Conservation (phyloP, 129 eudicot genomes). For the Lactuca sativa region DNA sequence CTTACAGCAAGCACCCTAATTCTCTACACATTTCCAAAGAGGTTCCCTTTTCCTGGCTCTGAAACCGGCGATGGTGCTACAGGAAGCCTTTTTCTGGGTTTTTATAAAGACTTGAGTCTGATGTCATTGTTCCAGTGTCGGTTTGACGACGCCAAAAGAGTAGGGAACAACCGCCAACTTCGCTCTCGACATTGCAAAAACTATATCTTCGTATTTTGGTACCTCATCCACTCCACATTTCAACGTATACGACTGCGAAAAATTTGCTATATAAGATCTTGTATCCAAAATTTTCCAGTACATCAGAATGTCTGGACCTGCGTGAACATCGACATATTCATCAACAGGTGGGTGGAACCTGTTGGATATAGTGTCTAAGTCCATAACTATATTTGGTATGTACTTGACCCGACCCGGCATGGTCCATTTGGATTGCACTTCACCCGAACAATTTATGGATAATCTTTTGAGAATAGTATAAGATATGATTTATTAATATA, state of each 20-base stretch:
- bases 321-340: too few relatives aligned
- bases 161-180: constrained; percentile 34
- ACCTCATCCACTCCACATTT: background rate
- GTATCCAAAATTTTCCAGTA: too few relatives aligned
- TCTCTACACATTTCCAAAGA: constrained; percentile 72
- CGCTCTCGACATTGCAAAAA: constrained; percentile 22
- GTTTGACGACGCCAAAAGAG: constrained; percentile 31
- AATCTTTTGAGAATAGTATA: too few relatives aligned
- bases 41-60: constrained; percentile 51
- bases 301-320: too few relatives aligned
- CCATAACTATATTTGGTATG: too few relatives aligned
- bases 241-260: background rate
- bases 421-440: too few relatives aligned
- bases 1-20: constrained; percentile 95
- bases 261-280: too few relatives aligned
- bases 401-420: too few relatives aligned
- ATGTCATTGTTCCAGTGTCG: constrained; percentile 36
- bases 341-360: too few relatives aligned
- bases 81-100: constrained; percentile 18
- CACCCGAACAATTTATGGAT: too few relatives aligned
- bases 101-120: constrained; percentile 23
- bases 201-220: constrained; percentile 14
- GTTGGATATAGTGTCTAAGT: too few relatives aligned
- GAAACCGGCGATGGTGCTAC: constrained; percentile 40
- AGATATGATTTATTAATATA: too few relatives aligned